Percentiles rank a stretch among this genome's conserved stretches.
phyloP scores from a whole-genome alignment of 192 early-diverging fungal genomes.

The Coemansia sp. region DNA sequence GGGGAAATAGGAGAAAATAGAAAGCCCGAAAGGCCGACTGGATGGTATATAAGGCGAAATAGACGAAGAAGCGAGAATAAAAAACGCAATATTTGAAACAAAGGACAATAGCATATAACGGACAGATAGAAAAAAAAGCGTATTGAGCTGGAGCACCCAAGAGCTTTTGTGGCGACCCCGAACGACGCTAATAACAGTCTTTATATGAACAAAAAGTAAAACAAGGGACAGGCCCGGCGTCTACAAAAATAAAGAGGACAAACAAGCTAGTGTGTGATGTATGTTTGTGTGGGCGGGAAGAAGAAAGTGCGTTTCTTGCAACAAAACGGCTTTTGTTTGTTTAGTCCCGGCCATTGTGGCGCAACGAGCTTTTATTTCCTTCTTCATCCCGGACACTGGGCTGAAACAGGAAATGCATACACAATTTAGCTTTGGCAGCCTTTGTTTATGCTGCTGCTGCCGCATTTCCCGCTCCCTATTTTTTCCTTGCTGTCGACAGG shows the following conservation, averaged over 20 bases:
- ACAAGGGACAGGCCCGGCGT: not conserved
- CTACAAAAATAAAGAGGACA: too few species aligned
- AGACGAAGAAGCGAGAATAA: not conserved
- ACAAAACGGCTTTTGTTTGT: not conserved
- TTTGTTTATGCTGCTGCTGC: not conserved
- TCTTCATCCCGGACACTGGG: conserved; percentile 1
- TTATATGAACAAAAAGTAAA: not conserved
- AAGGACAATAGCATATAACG: not conserved
- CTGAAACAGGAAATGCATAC: not conserved
- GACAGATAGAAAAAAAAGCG: not conserved
- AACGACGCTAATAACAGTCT: not conserved
- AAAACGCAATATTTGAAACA: not conserved
- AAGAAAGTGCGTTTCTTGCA: conserved; percentile 1
- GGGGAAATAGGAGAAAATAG: not conserved
- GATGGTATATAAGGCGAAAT: not conserved
- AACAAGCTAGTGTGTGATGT: too few species aligned
- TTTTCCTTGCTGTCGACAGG: too few species aligned
- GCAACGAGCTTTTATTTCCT: not conserved
- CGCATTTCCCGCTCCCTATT: not conserved
- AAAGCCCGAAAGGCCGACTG: not conserved
- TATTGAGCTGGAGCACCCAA: not conserved
- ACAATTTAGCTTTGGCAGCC: not conserved
- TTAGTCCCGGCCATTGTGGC: not conserved
- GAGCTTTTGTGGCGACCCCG: not conserved
- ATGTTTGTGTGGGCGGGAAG: not conserved